Conservation (phyloP, 768 basidiomycete genomes). For the Tubosaeta brunneosetosa region DNA sequence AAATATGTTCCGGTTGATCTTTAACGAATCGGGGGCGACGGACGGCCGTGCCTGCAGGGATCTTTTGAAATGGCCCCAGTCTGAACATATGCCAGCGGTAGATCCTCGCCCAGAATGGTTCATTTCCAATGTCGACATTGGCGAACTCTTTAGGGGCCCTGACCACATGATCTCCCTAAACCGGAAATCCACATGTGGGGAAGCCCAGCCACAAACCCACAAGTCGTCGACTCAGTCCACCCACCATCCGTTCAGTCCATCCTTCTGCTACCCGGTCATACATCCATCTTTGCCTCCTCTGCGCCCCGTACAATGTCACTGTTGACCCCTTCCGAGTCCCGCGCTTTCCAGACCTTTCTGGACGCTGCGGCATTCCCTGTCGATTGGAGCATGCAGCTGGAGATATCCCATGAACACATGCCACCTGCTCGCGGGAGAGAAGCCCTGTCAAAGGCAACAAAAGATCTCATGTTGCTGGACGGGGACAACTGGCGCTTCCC, state of each 20-base stretch:
- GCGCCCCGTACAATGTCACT: conserved; percentile 45
- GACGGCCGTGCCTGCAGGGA: background rate
- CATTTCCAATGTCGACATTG: conserved; percentile 16
- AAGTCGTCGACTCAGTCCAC: conserved; percentile 14
- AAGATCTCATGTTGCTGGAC: conserved; percentile 77
- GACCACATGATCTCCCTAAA: conserved; percentile 21
- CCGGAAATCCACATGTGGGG: conserved; percentile 21
- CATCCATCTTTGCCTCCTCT: background rate
- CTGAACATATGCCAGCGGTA: background rate
- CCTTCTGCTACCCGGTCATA: background rate
- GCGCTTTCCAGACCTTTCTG: conserved; percentile 67
- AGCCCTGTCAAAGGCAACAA: conserved; percentile 72
- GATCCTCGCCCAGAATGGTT: background rate
- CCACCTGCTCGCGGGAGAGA: conserved; percentile 53
- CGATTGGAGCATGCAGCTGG: conserved; percentile 45
- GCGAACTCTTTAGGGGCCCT: background rate
- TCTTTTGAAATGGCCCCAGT: conserved; percentile 2
- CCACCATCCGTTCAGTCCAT: background rate
- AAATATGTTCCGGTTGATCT: background rate
- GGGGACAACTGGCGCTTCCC: conserved; percentile 35
- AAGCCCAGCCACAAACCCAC: conserved; percentile 29
- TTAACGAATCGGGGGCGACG: background rate
- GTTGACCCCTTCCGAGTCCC: conserved; percentile 61
- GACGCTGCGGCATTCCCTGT: conserved; percentile 40
- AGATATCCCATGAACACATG: conserved; percentile 40